Evolutionary conservation across 1,139 yeast species (phyloP).

Genomic region (Nakaseomyces kungkrabaensis): DNA sequence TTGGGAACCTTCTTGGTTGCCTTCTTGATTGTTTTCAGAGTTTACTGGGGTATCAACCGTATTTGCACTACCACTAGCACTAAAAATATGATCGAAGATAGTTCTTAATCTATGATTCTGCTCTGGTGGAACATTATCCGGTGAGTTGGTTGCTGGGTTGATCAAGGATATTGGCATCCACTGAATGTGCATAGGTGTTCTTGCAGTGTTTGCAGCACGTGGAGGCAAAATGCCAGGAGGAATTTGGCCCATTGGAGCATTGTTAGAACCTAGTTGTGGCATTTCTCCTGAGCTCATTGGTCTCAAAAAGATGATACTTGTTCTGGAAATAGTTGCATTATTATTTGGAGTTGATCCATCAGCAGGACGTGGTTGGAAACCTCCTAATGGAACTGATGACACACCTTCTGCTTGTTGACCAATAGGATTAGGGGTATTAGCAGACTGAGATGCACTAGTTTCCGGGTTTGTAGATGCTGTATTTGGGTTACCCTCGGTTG

Average conservation of each 20-base stretch:
- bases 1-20: neutral
- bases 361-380: neutral
- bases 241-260: neutral
- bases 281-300: slow-evolving; percentile 6
- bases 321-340: slow-evolving; percentile 10
- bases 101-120: slow-evolving; percentile 13
- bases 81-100: slow-evolving; percentile 14
- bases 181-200: slow-evolving; percentile 2
- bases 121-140: slow-evolving; percentile 2
- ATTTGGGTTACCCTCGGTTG: neutral
- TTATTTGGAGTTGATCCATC: slow-evolving; percentile 4
- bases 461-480: neutral
- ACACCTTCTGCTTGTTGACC: neutral
- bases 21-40: neutral
- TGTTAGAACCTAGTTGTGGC: neutral
- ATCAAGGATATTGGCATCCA: slow-evolving; percentile 1
- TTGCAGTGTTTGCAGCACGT: neutral
- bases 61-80: slow-evolving; percentile 5
- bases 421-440: neutral
- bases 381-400: neutral
- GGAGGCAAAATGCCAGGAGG: neutral
- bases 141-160: neutral
- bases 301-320: slow-evolving; percentile 12
- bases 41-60: neutral
- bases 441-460: neutral